Evolutionary conservation across 176 grass and related monocot species (phyloP).

Genomic region (Rhynchospora breviuscula): DNA sequence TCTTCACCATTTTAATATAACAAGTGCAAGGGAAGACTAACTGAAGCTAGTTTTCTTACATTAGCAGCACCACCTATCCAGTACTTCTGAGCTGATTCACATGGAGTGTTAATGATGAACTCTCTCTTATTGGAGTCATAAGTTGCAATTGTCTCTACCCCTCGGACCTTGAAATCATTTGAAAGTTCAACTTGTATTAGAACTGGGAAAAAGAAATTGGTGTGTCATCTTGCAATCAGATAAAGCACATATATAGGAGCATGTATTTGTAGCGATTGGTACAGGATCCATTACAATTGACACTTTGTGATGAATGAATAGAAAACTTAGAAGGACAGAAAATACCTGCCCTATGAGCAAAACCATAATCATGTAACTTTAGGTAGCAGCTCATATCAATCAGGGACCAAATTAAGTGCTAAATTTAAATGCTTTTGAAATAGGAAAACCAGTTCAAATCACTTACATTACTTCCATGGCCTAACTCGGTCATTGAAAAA

Average conservation of each 20-base stretch:
- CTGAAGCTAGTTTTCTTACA: conserved; percentile 37
- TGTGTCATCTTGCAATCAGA: too few relatives aligned
- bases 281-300: not conserved
- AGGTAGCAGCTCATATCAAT: not conserved
- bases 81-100: conserved; percentile 96
- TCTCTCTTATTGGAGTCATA: conserved; percentile 69
- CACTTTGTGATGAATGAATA: not conserved
- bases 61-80: conserved; percentile 99
- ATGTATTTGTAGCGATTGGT: not conserved
- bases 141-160: conserved; percentile 87
- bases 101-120: conserved; percentile 89
- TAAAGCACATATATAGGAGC: too few relatives aligned
- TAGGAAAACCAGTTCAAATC: conserved; percentile 11
- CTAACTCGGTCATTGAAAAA: conserved; percentile 99
- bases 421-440: not conserved
- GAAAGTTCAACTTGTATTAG: not conserved
- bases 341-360: not conserved
- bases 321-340: not conserved
- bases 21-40: not conserved
- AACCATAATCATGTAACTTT: not conserved
- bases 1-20: not conserved
- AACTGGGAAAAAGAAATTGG: too few relatives aligned
- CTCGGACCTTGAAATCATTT: conserved; percentile 56
- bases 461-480: conserved; percentile 97
- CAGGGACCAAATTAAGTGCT: not conserved